Evolutionary conservation across 2,329 filamentous ascomycete genomes (phyloP).

Genomic region (Cryphonectria carpinicola): DNA sequence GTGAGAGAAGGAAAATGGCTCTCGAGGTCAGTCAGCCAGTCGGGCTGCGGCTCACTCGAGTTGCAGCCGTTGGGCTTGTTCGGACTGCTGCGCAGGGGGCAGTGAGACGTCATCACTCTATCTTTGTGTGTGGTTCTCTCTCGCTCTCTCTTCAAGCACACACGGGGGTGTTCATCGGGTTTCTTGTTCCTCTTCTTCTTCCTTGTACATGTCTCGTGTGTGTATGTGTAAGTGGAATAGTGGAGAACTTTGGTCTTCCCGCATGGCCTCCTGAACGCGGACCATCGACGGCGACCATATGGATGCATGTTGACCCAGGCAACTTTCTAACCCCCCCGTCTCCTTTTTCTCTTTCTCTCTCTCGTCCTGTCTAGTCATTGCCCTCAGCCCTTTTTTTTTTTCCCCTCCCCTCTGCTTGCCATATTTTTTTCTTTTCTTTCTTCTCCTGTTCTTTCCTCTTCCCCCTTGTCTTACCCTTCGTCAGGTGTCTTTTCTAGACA

Average conservation of each 20-base stretch:
- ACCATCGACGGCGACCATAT: slow-evolving; percentile 14
- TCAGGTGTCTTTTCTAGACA: slow-evolving; percentile 4
- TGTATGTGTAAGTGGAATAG: too few relatives aligned
- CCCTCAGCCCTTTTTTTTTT: slow-evolving; percentile 16
- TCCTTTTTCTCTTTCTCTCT: slow-evolving; percentile 7
- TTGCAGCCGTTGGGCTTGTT: neutral
- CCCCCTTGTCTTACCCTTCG: slow-evolving; percentile 17
- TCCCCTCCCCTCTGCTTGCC: neutral
- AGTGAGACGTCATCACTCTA: slow-evolving; percentile 20
- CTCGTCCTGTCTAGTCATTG: slow-evolving; percentile 12
- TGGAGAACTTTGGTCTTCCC: neutral
- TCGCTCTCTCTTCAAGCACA: neutral
- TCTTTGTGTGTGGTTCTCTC: neutral
- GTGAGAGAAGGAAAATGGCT: neutral
- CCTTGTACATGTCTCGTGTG: neutral
- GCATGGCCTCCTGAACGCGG: slow-evolving; percentile 2
- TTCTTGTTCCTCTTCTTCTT: neutral
- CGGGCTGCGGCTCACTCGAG: slow-evolving; percentile 6
- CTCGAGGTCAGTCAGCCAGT: neutral
- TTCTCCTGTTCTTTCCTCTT: slow-evolving; percentile 11
- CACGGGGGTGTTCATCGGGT: neutral
- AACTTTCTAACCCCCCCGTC: neutral
- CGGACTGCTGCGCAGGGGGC: slow-evolving; percentile 18
- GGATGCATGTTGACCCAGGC: slow-evolving; percentile 6
- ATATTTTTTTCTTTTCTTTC: slow-evolving; percentile 2